Evolutionary conservation across 306 rosid genomes (phyloP).

Genomic region (Mimosa pudica): DNA sequence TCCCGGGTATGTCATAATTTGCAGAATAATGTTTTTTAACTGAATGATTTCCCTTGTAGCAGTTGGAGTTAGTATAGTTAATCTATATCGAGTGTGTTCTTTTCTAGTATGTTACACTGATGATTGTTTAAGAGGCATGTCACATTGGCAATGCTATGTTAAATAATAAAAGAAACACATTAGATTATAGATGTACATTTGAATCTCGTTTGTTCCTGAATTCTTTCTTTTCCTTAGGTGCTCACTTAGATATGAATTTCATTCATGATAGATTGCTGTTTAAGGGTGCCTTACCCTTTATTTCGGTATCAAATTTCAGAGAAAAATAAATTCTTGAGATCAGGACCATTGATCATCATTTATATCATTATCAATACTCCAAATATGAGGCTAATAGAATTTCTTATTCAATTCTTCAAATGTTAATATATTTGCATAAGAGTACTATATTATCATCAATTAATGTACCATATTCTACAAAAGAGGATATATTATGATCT

Average conservation of each 20-base stretch:
- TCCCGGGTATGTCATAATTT: constrained; percentile 76
- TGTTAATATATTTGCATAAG: constrained; percentile 5
- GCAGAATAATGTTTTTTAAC: constrained; percentile 18
- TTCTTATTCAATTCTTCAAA: constrained; percentile 23
- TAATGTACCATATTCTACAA: neutral
- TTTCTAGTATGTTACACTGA: neutral
- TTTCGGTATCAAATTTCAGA: constrained; percentile 16
- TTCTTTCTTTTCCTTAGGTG: neutral
- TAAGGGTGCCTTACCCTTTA: neutral
- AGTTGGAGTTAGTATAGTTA: constrained; percentile 25
- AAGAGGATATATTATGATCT: constrained; percentile 22
- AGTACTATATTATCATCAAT: constrained; percentile 3
- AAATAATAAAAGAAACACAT: neutral
- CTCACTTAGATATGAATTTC: neutral
- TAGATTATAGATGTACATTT: neutral
- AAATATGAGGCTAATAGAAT: constrained; percentile 12
- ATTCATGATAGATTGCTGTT: neutral
- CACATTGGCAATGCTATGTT: neutral
- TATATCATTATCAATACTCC: constrained; percentile 1
- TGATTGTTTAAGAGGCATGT: constrained; percentile 10
- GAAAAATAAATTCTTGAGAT: constrained; percentile 11
- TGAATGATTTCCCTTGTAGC: constrained; percentile 25
- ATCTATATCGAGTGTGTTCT: neutral
- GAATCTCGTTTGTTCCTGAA: constrained; percentile 1
- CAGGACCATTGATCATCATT: constrained; percentile 1